Base-by-base conservation (phyloP, 257 asterid species). In the Solanum medicagineum region DNA sequence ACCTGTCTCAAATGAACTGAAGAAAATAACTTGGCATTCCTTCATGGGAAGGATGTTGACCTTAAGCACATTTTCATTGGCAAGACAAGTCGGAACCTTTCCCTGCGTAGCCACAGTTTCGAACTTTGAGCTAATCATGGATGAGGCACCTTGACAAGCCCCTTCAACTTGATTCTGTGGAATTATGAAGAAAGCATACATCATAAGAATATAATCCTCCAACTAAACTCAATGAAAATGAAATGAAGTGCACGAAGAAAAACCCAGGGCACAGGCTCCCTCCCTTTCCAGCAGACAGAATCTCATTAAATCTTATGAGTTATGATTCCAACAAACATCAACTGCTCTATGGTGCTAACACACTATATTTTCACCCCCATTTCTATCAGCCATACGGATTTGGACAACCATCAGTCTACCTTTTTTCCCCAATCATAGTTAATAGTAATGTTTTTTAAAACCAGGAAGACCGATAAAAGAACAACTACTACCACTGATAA, bases 111-210 rank as follows among this genome's bases (percentile, higher is more conserved):
- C 74, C 54, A 60, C 70, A 9, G 85, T 68, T 77, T 90, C 90
- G 84, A 84, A 60, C 60, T 86, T 89, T 45, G 86, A 68, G 81
- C 86, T 81, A 60, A 80, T 70, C 75, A 26, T 65, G 47, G 55
- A 85, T 70, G 89, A 66, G 19, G 56, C 86, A 80, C 86, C 90
- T 62, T 84, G 91, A 84, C 86, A 74, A 83, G 88, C 82, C 62
- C 91, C 90, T n/a, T 88, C 88, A 85, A 60, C 66, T 85, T 87
- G 91, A 90, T 88, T 93, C 98, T 94, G 89, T 84, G 73, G n/a
- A 2, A 84, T 71, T 69, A 49, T 63, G 85, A n/a, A 55, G 24
- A 70, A 47, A 49, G 20, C 51, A 11, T n/a, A 32, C 29, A 71
- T 56, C 83, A 49, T 75, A 44, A 53, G 84, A 69, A 84, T 69